Percentiles rank a stretch among this genome's conserved stretches.
phyloP scores from a whole-genome alignment of 306 rosid species.

The Vigna angularis region DNA sequence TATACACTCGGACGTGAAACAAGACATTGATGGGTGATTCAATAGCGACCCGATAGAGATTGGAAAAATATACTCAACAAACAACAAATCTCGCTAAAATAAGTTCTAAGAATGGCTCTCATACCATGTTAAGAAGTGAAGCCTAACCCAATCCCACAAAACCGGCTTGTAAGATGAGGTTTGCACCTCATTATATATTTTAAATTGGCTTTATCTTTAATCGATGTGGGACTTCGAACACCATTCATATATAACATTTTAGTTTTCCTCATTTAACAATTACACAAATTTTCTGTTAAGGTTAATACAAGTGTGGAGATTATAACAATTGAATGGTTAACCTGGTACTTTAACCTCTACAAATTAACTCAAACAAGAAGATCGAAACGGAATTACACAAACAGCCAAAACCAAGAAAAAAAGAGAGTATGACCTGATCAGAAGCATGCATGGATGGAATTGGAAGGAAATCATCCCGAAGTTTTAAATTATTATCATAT shows the following conservation, averaged over 20 bases:
- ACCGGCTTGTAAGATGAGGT: too few relatives aligned
- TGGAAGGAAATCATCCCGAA: constrained; percentile 69
- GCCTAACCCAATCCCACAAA: too few relatives aligned
- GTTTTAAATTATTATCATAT: constrained; percentile 76
- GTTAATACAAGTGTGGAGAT: constrained; percentile 9
- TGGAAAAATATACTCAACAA: too few relatives aligned
- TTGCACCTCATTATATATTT: too few relatives aligned
- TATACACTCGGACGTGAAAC: too few relatives aligned
- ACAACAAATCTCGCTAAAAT: too few relatives aligned
- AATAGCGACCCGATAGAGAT: too few relatives aligned
- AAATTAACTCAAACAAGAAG: constrained; percentile 37
- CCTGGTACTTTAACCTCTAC: constrained; percentile 25
- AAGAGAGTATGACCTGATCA: constrained; percentile 69
- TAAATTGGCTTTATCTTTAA: too few relatives aligned
- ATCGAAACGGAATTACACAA: constrained; percentile 32
- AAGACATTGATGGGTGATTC: too few relatives aligned
- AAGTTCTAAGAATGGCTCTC: too few relatives aligned
- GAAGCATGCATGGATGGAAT: constrained; percentile 69
- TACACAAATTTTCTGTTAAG: not conserved
- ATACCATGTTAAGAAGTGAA: too few relatives aligned
- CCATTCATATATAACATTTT: constrained; percentile 16
- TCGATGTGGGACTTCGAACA: not conserved
- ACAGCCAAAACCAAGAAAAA: constrained; percentile 17
- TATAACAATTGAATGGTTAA: constrained; percentile 29
- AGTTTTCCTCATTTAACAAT: constrained; percentile 29